Evolutionary conservation across 129 eudicot species (phyloP).

Genomic region (Chrysanthemum makinoi): DNA sequence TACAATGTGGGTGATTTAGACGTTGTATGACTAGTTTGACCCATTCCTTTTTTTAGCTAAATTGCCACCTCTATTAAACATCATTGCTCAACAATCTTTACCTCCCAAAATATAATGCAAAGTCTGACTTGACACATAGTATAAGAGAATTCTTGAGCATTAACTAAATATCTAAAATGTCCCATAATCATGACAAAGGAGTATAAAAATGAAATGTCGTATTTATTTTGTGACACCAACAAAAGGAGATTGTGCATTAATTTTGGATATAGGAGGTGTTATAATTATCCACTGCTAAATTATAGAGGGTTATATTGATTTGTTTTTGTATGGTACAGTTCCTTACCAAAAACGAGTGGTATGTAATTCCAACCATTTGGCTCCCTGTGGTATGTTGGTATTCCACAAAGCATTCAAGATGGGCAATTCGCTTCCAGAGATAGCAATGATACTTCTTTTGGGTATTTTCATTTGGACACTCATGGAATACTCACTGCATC

Average conservation of each 20-base stretch:
- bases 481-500: slow-evolving; percentile 79
- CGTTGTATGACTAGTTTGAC: no score
- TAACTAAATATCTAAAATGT: background rate
- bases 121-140: background rate
- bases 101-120: slow-evolving; percentile 4
- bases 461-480: slow-evolving; percentile 88
- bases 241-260: background rate
- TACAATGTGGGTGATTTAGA: no score
- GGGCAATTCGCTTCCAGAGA: slow-evolving; percentile 62
- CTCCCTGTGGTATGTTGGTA: slow-evolving; percentile 86
- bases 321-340: slow-evolving; percentile 46
- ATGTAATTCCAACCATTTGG: slow-evolving; percentile 82
- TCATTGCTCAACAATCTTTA: background rate
- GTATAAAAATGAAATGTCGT: background rate
- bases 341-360: slow-evolving; percentile 75
- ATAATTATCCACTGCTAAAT: background rate
- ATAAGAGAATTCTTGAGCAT: background rate
- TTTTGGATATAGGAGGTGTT: background rate
- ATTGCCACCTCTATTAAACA: background rate
- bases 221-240: no score
- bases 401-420: slow-evolving; percentile 48
- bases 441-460: slow-evolving; percentile 42
- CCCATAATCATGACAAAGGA: background rate
- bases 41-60: no score
- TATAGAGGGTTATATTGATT: slow-evolving; percentile 14